Percentiles rank a stretch among this genome's conserved stretches.
These are phyloP conservation scores for Monilinia laxa DNA, from an alignment of 2,329 filamentous ascomycete species.

Conservation along the genomic window DNA sequence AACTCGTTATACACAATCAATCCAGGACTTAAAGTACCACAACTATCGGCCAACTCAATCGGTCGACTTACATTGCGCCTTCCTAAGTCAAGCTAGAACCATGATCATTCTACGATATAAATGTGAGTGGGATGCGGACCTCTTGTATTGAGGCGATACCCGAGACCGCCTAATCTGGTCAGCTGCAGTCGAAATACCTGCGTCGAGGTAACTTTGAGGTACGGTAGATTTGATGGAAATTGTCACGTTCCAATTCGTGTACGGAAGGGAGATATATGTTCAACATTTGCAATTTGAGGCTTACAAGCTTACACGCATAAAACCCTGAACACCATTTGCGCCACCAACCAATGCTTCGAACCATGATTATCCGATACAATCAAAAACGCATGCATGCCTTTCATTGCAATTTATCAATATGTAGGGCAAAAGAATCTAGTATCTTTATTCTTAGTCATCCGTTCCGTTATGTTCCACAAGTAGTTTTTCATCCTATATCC, in stretches of 20 bases:
- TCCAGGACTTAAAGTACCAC: neutral
- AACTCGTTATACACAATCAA: neutral
- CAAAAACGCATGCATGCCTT: neutral
- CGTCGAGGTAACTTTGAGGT: neutral
- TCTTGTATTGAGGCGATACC: neutral
- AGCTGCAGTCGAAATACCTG: neutral
- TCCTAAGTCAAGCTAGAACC: neutral
- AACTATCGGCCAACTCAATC: neutral
- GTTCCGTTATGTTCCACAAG: neutral
- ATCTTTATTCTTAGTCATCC: neutral
- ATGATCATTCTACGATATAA: neutral
- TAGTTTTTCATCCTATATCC: neutral
- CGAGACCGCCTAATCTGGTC: neutral
- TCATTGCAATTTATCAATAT: slow-evolving; percentile 15
- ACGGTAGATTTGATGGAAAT: neutral
- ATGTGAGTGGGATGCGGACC: neutral
- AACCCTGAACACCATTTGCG: slow-evolving; percentile 10
- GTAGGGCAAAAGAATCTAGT: neutral
- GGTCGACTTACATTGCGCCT: neutral
- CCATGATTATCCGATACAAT: slow-evolving; percentile 6
- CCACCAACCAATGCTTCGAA: slow-evolving; percentile 7
- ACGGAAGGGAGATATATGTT: slow-evolving; percentile 4
- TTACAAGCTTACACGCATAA: slow-evolving; percentile 19
- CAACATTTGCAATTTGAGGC: slow-evolving; percentile 13
- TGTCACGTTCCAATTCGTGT: slow-evolving; percentile 6